Evolutionary conservation across 2,329 filamentous ascomycete genomes (phyloP).

Genomic region (Clarireedia paspali): DNA sequence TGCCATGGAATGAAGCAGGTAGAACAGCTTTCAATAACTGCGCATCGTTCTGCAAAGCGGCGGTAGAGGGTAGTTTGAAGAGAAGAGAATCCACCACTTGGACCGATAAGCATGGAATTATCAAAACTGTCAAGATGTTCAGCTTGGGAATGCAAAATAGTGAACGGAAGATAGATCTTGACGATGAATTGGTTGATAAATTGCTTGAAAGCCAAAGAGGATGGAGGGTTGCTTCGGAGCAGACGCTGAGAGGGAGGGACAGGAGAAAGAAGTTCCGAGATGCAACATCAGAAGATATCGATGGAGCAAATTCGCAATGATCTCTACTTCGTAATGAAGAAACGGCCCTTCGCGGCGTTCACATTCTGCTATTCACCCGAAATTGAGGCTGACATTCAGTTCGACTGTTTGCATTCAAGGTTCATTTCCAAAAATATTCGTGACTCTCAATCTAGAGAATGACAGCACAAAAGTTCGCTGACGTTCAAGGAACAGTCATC

Average conservation of each 20-base stretch:
- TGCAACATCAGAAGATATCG: background rate
- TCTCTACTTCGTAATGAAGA: too few species aligned
- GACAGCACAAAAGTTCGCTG: too few species aligned
- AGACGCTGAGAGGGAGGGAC: background rate
- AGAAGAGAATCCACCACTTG: background rate
- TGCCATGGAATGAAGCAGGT: conserved; percentile 27
- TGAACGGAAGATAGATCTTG: conserved; percentile 1
- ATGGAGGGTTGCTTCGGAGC: conserved; percentile 2
- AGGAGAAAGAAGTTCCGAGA: background rate
- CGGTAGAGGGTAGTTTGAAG: background rate
- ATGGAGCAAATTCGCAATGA: too few species aligned
- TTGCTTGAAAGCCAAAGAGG: background rate
- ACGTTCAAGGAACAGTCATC: too few species aligned
- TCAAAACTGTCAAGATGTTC: background rate
- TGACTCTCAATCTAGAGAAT: too few species aligned
- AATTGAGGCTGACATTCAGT: too few species aligned
- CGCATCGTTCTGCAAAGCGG: background rate
- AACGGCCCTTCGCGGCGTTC: too few species aligned
- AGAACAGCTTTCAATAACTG: conserved; percentile 5
- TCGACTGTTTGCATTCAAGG: too few species aligned
- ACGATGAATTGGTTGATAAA: background rate
- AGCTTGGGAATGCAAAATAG: background rate
- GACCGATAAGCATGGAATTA: background rate
- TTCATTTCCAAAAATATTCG: too few species aligned
- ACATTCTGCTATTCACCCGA: too few species aligned